Conservation (phyloP, 2,329 filamentous ascomycete genomes). For the Fusarium ramigenum region DNA sequence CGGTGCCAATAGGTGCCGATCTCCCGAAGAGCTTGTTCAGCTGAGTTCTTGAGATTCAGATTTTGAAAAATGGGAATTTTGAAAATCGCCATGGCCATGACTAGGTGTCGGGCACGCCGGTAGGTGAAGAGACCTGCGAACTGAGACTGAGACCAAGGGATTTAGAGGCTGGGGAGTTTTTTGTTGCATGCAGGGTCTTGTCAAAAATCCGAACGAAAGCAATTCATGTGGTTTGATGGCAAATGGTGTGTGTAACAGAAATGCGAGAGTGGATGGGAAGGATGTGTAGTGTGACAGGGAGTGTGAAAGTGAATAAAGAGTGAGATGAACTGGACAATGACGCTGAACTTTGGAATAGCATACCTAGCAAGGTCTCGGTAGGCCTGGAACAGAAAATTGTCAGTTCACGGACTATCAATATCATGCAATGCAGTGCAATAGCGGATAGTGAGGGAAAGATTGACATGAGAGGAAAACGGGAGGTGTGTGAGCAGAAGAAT, state of each 20-base stretch:
- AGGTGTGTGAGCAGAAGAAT: slow-evolving; percentile 3
- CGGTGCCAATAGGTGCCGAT: neutral
- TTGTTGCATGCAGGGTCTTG: neutral
- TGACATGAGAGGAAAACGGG: neutral
- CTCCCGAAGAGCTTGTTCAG: neutral
- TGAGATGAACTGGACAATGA: neutral
- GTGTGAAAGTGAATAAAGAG: neutral
- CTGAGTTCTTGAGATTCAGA: neutral
- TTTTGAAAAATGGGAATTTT: neutral
- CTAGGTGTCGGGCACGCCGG: slow-evolving; percentile 18
- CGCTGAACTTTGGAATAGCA: slow-evolving; percentile 10
- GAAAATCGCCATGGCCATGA: neutral
- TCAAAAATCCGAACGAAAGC: neutral
- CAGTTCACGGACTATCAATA: slow-evolving; percentile 23
- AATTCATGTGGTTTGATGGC: neutral
- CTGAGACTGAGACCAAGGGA: neutral
- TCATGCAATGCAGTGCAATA: neutral
- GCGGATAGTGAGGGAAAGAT: neutral
- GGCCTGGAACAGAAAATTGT: slow-evolving; percentile 47
- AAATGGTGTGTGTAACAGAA: neutral
- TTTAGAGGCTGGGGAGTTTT: neutral
- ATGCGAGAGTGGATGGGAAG: neutral
- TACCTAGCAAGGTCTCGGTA: slow-evolving; percentile 51
- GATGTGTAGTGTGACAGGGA: neutral
- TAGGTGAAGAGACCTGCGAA: neutral